A percentile compares a stretch with the other conserved stretches of the same genome.
These are phyloP conservation scores for Xylariaceae sp. DNA, from an alignment of 2,329 filamentous ascomycete species.

Conservation along the genomic window DNA sequence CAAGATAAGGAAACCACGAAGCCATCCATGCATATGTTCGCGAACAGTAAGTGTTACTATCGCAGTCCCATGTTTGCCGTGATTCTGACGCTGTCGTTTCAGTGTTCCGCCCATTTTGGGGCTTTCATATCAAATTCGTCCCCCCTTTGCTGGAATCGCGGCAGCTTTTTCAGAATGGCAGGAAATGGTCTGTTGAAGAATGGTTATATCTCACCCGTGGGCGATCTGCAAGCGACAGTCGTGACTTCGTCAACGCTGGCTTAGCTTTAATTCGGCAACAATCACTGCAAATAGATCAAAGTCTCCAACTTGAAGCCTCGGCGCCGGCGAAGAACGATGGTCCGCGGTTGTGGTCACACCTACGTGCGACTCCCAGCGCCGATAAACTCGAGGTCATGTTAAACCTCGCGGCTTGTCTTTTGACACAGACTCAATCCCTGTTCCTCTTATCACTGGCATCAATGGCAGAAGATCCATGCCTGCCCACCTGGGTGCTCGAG, in stretches of 20 bases:
- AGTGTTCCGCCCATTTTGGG: slow-evolving; percentile 1
- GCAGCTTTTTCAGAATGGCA: slow-evolving; percentile 3
- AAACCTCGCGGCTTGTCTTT: slow-evolving; percentile 10
- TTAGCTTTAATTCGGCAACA: slow-evolving; percentile 2
- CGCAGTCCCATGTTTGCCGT: background rate
- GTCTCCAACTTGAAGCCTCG: slow-evolving; percentile 4
- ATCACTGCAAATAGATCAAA: slow-evolving; percentile 9
- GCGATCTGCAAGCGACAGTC: slow-evolving; percentile 3
- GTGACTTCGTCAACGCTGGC: slow-evolving; percentile 9
- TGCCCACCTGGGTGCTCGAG: slow-evolving; percentile 5
- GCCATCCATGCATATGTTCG: background rate
- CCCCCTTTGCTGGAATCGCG: slow-evolving; percentile 6
- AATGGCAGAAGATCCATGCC: background rate
- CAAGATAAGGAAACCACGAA: background rate
- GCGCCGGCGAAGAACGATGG: background rate
- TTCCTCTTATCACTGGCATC: slow-evolving; percentile 1
- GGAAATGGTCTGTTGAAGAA: slow-evolving; percentile 7
- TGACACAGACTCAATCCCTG: slow-evolving; percentile 1
- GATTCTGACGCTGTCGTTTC: background rate
- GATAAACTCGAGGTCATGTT: slow-evolving; percentile 9
- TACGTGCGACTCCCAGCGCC: background rate
- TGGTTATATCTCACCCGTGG: slow-evolving; percentile 7
- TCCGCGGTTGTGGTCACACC: slow-evolving; percentile 1
- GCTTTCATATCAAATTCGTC: slow-evolving; percentile 1
- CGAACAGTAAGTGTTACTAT: background rate